Percentiles rank a stretch among this genome's conserved stretches.
phyloP scores from a whole-genome alignment of 1,284 basidiomycete species.

The Clitocybe nebularis region DNA sequence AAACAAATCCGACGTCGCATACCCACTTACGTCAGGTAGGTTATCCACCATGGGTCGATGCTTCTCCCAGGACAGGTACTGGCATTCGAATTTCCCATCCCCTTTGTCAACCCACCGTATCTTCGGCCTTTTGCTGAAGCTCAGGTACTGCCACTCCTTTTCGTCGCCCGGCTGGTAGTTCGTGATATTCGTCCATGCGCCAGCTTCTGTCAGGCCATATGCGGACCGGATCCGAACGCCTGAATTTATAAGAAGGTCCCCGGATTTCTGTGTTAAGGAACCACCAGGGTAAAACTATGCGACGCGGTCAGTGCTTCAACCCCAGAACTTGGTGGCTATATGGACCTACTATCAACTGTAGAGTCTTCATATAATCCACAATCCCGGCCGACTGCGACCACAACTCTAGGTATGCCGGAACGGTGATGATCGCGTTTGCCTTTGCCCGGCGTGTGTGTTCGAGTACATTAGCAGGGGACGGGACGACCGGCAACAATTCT shows the following conservation, averaged over 20 bases:
- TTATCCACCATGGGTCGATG: slow-evolving; percentile 23
- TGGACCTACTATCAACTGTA: slow-evolving; percentile 13
- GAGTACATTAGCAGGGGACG: slow-evolving; percentile 17
- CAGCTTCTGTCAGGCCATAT: slow-evolving; percentile 19
- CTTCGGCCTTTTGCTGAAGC: slow-evolving; percentile 22
- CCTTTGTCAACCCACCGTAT: slow-evolving; percentile 33
- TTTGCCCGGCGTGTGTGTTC: slow-evolving; percentile 11
- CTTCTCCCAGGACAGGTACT: slow-evolving; percentile 26
- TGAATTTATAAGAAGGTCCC: slow-evolving; percentile 6
- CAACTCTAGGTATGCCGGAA: slow-evolving; percentile 12
- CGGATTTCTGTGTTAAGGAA: slow-evolving; percentile 12
- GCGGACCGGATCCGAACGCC: slow-evolving; percentile 11
- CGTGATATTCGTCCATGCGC: slow-evolving; percentile 3
- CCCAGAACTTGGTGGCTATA: not conserved
- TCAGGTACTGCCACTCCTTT: slow-evolving; percentile 21
- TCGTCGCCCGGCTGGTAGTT: slow-evolving; percentile 5
- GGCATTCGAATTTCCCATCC: slow-evolving; percentile 36
- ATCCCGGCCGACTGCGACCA: slow-evolving; percentile 14
- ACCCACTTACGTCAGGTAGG: slow-evolving; percentile 24
- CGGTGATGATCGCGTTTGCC: slow-evolving; percentile 6
- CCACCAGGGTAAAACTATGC: slow-evolving; percentile 11
- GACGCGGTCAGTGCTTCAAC: not conserved
- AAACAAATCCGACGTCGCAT: slow-evolving; percentile 32
- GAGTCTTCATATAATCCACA: slow-evolving; percentile 7
- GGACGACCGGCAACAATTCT: slow-evolving; percentile 8